Evolutionary conservation across 2,329 filamentous ascomycete genomes (phyloP), one percentile per base, ranked within the genome.

Genomic region (Akanthomyces muscarius): DNA sequence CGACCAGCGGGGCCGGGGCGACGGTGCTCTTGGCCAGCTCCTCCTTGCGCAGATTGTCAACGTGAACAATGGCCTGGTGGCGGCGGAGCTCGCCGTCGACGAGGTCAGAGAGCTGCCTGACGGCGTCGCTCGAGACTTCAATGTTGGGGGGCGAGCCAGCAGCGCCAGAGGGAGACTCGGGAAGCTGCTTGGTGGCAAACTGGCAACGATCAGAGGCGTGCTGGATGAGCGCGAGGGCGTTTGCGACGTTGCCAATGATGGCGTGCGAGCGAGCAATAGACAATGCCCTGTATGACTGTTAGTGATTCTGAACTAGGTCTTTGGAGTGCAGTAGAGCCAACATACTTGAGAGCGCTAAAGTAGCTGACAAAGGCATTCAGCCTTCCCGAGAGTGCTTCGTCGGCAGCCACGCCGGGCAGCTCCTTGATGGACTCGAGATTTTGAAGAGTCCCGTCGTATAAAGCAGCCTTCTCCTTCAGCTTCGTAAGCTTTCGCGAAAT

Each of bases 391-490:
- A 99, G 90, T 18, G 78, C 81, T 47, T 86, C 83, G 70, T 99
- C 95, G 48, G 92, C 89, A 42, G 92, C 92, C 21, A 97, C 90
- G 75, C 95, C 95, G 2, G 92, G 90, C 16, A 99, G 82, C 65
- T 97, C 92, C 69, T 90, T 91, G 73, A 97, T 87, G 5, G 92
- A 91, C 67, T 97, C 90, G 64, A 99, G 81, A 75, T 92, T 97
- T 76, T 97, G 91, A 28, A 97, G 77, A 10, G 89, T 96, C 28
- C 92, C 91, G 73, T 97, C 92, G 73, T 97, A 98, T 2, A 99
- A 81, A 3, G 94, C 93, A 16, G 91, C 87, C 69, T 91, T 89
- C 74, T 98, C 94, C 71, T 92, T 90, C 58, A 98, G 80, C 69
- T 90, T 88, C 14, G 89, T 88, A 58, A 97, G 80, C 73, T 91